Evolutionary conservation across 306 rosid species (phyloP).

Genomic region (Lathyrus aphaca): DNA sequence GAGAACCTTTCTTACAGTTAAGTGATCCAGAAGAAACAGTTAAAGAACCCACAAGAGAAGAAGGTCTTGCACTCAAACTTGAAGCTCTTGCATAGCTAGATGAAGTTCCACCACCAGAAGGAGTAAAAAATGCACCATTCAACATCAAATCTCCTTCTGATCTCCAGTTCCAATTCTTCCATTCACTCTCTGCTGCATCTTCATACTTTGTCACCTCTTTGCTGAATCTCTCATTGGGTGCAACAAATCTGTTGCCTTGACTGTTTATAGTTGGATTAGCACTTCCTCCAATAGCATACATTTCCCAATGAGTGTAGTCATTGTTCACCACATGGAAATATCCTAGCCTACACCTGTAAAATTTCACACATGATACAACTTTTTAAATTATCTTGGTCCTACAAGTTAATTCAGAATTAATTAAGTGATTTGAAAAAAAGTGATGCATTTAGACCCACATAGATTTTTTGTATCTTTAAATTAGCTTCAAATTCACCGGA

Average conservation of each 20-base stretch:
- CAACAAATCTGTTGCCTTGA: slow-evolving; percentile 91
- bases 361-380: background rate
- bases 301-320: slow-evolving; percentile 99
- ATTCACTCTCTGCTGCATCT: slow-evolving; percentile 80
- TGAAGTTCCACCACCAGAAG: slow-evolving; percentile 87
- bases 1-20: slow-evolving; percentile 69
- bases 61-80: slow-evolving; percentile 85
- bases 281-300: slow-evolving; percentile 99
- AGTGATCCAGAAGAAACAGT: slow-evolving; percentile 74
- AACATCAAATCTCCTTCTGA: slow-evolving; percentile 77
- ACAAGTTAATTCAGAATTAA: slow-evolving; percentile 9
- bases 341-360: slow-evolving; percentile 86
- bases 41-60: slow-evolving; percentile 74
- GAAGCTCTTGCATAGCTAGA: slow-evolving; percentile 93
- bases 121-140: slow-evolving; percentile 86
- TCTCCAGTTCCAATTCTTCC: slow-evolving; percentile 94
- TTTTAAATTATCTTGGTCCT: slow-evolving; percentile 37
- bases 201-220: slow-evolving; percentile 98
- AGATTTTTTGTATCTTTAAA: slow-evolving; percentile 24
- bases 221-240: slow-evolving; percentile 78
- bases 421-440: slow-evolving; percentile 6
- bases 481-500: background rate
- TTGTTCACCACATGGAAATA: slow-evolving; percentile 98
- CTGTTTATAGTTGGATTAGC: slow-evolving; percentile 89
- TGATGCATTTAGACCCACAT: slow-evolving; percentile 10